Evolutionary conservation across 495 filamentous ascomycete species (phyloP).

Genomic region (Letharia columbiana): DNA sequence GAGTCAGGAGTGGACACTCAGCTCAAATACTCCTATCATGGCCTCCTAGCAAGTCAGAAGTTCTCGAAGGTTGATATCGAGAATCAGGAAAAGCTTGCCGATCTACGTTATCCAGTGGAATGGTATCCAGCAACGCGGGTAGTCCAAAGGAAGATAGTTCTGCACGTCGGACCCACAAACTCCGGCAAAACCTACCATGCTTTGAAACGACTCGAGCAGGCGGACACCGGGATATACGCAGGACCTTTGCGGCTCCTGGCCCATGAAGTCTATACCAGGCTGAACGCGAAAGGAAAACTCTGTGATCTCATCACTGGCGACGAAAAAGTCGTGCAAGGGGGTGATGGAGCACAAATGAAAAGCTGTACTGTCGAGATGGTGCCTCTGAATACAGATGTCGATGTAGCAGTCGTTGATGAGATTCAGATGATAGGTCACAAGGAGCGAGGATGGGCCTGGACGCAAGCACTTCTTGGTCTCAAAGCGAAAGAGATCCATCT

Average conservation of each 20-base stretch:
- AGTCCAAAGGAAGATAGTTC: constrained; percentile 71
- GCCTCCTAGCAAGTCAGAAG: constrained; percentile 34
- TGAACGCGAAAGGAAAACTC: constrained; percentile 62
- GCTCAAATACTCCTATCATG: constrained; percentile 52
- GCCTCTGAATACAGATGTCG: constrained; percentile 56
- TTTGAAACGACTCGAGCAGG: constrained; percentile 71
- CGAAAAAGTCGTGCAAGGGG: constrained; percentile 51
- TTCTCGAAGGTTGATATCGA: constrained; percentile 43
- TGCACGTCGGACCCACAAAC: constrained; percentile 97
- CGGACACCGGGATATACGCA: constrained; percentile 74
- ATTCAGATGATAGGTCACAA: constrained; percentile 90
- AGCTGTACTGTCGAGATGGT: constrained; percentile 98
- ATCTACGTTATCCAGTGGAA: constrained; percentile 76
- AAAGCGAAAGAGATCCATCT: constrained; percentile 84
- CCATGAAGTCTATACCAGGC: constrained; percentile 81
- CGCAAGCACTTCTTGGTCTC: constrained; percentile 78
- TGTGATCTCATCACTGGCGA: constrained; percentile 88
- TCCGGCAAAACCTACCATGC: constrained; percentile 98
- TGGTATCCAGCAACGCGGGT: constrained; percentile 81
- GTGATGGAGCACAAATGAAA: constrained; percentile 40
- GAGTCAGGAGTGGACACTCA: constrained; percentile 42
- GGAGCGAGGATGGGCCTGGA: constrained; percentile 93
- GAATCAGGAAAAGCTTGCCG: constrained; percentile 58
- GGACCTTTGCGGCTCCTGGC: constrained; percentile 86
- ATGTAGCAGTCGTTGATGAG: constrained; percentile 95